Base-by-base conservation (phyloP, 192 early-diverging fungal genomes). In the Umbelopsis sp. region DNA sequence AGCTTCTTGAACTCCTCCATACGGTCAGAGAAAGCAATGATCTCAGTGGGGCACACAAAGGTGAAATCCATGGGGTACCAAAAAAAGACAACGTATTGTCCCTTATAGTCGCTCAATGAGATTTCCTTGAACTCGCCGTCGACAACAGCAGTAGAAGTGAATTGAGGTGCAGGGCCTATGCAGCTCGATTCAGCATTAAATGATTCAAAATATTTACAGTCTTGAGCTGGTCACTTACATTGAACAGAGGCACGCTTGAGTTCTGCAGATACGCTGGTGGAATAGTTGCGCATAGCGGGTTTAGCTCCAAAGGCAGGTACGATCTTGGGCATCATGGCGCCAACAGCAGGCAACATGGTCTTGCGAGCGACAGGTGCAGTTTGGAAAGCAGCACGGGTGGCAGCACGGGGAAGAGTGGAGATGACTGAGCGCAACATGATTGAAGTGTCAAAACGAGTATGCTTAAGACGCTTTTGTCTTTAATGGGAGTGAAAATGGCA, bases 31-130 rank as follows among this genome's bases (percentile, higher is more conserved):
- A 95, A 95, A 15, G 92, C 93, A 66, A 92, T 86, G 82, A 97
- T 93, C 80, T 97, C 94, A 65, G 96, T 96, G 35, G 96, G 96
- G 87, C 96, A 98, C 51, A 92, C 91, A 68, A 82, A 87, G 64
- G 84, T 84, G 70, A 83, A 92, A 73, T 91, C 89, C 69, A 90
- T 78, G 37, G 91, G 91, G 76, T 92, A 93, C 83, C 90, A 93
- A 71, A 93, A 79, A 44, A 93, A 76, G 16, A 91, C 87, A 35
- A 92, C 68, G 55, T 78, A 86, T 72, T 81, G 75, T 8, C 77
- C 74, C 55, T 49, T 61, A 46, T 76, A 86, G 45, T 86, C 83
- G 51, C 76, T 80, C 37, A 94, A 78, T 22, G 87, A 87, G 52
- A 93, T 78, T 35, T 80, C 75, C 81, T 91, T 82, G 87, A 94